These are phyloP conservation scores for Hyphopichia fennica DNA, from an alignment of 1,139 yeast genomes.

Conservation along the genomic window DNA sequence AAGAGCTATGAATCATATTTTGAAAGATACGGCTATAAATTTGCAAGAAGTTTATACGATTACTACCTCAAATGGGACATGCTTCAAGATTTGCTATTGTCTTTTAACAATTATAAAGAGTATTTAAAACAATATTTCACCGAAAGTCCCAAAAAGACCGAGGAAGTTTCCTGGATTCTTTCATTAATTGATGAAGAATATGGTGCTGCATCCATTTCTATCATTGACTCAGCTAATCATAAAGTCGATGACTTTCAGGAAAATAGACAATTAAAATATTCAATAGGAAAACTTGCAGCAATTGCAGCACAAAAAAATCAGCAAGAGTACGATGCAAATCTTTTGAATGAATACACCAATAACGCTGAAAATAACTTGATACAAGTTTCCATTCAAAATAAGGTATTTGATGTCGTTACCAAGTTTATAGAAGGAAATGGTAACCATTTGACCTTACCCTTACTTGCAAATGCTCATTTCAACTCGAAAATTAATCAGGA, in stretches of 20 bases:
- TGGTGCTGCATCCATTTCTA: conserved; percentile 47
- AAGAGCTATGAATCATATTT: conserved; percentile 54
- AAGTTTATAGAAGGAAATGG: conserved; percentile 22
- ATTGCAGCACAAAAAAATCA: conserved; percentile 25
- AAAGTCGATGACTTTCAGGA: conserved; percentile 42
- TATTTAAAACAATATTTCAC: conserved; percentile 55
- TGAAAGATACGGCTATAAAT: conserved; percentile 61
- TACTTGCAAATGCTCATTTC: conserved; percentile 20
- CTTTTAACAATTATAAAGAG: conserved; percentile 54
- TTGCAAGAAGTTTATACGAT: conserved; percentile 66
- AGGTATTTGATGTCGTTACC: conserved; percentile 33
- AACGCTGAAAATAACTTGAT: conserved; percentile 52
- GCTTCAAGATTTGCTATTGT: conserved; percentile 53
- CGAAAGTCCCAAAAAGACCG: conserved; percentile 46
- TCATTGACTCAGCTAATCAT: conserved; percentile 39
- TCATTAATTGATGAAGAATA: conserved; percentile 56
- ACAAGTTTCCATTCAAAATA: conserved; percentile 48
- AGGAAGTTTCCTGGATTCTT: conserved; percentile 73
- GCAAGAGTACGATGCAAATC: conserved; percentile 19
- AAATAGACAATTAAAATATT: conserved; percentile 58
- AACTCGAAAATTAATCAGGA: conserved; percentile 17
- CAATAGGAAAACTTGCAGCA: conserved; percentile 65
- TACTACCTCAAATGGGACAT: conserved; percentile 57
- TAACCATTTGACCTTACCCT: conserved; percentile 17
- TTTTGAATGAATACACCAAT: conserved; percentile 14